Conservation (phyloP, 129 eudicot species). For the Apium graveolens region DNA sequence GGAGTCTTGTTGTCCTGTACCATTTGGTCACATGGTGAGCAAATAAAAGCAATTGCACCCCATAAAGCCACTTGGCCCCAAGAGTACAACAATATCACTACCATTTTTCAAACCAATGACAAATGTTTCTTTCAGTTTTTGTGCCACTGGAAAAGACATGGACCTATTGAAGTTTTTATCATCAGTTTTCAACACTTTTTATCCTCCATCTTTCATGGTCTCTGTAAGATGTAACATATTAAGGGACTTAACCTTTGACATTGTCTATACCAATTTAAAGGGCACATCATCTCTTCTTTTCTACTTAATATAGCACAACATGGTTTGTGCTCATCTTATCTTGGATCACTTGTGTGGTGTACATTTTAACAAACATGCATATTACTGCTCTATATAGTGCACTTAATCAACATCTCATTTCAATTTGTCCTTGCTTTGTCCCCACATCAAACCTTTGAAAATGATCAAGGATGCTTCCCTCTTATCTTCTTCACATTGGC, state of each 20-base stretch:
- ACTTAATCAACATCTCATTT: not conserved
- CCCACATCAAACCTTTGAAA: not conserved
- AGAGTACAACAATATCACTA: not conserved
- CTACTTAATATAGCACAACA: not conserved
- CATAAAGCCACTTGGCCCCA: conserved; percentile 15
- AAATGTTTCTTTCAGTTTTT: not conserved
- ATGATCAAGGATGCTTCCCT: not conserved
- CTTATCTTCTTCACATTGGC: not conserved
- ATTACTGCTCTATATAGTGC: not conserved
- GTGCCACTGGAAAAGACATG: not conserved
- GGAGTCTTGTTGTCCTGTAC: conserved; percentile 2
- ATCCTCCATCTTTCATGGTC: conserved; percentile 12
- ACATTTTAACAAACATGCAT: not conserved
- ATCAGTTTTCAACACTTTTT: not conserved
- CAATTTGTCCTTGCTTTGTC: not conserved
- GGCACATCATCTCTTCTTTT: too few relatives aligned
- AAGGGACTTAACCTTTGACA: not conserved
- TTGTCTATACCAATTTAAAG: not conserved
- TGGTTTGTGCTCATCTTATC: not conserved
- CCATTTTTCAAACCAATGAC: not conserved
- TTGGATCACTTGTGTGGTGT: not conserved
- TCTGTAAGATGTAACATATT: not conserved
- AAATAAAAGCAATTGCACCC: conserved; percentile 2
- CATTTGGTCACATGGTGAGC: conserved; percentile 7
- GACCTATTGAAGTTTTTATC: not conserved